These are phyloP conservation scores for Chytridium lagenaria DNA, from an alignment of 371 early-diverging fungal genomes.

Conservation along the genomic window DNA sequence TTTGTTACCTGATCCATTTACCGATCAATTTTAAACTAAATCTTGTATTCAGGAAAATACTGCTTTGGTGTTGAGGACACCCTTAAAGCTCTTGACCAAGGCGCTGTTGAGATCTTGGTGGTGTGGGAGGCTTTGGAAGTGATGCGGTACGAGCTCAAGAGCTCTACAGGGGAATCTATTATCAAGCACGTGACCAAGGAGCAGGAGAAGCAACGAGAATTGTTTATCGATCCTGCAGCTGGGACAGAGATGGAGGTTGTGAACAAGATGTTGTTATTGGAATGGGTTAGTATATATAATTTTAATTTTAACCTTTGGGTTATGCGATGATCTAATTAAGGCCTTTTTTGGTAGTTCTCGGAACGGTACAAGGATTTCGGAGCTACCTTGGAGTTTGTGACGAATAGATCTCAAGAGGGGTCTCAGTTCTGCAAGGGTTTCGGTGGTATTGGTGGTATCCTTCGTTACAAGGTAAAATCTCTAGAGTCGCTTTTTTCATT, in stretches of 20 bases:
- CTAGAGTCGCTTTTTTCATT: neutral
- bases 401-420: conserved; percentile 98
- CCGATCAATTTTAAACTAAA: too few relatives aligned
- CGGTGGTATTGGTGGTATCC: conserved; percentile 99
- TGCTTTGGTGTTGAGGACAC: conserved; percentile 99
- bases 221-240: conserved; percentile 70
- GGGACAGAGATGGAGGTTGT: conserved; percentile 77
- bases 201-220: conserved; percentile 77
- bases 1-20: too few relatives aligned
- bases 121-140: conserved; percentile 95
- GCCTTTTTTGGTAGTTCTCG: conserved; percentile 73
- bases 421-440: conserved; percentile 99
- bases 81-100: conserved; percentile 93
- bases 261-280: conserved; percentile 84
- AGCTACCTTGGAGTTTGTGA: conserved; percentile 94
- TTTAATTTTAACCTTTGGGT: too few relatives aligned
- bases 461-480: conserved; percentile 95
- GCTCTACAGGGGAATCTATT: conserved; percentile 70
- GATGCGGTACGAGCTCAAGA: conserved; percentile 76
- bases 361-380: conserved; percentile 98
- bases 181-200: conserved; percentile 81
- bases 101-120: conserved; percentile 97
- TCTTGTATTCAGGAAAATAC: conserved; percentile 97
- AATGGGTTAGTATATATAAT: conserved; percentile 82
- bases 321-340: too few relatives aligned